These are phyloP conservation scores for Pugionium dolabratum DNA, from an alignment of 345 rosid genomes.

Conservation along the genomic window DNA sequence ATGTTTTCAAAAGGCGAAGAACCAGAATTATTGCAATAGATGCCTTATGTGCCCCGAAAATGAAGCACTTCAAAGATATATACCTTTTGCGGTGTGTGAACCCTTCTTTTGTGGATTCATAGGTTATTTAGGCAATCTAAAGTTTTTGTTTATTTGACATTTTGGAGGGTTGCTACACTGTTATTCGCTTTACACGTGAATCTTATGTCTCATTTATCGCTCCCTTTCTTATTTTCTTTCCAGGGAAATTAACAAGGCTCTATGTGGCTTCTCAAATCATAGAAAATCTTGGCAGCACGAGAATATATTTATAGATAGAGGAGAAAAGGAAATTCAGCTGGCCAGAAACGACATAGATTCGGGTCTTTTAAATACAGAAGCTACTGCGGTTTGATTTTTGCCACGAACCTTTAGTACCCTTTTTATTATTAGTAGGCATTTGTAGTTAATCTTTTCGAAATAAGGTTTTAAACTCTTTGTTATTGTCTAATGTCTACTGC, in stretches of 20 bases:
- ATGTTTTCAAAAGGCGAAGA: slow-evolving; percentile 61
- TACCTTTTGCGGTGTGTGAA: slow-evolving; percentile 67
- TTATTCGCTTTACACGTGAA: slow-evolving; percentile 3
- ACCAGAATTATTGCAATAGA: slow-evolving; percentile 80
- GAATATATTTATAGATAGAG: slow-evolving; percentile 40
- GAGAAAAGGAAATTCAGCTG: slow-evolving; percentile 34
- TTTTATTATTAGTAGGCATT: slow-evolving; percentile 1
- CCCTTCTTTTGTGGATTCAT: slow-evolving; percentile 14
- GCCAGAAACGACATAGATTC: slow-evolving; percentile 34
- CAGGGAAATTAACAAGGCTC: slow-evolving; percentile 91
- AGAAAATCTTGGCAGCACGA: slow-evolving; percentile 46
- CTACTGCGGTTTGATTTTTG: slow-evolving; percentile 27
- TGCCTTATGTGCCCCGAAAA: slow-evolving; percentile 67
- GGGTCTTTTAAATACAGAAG: slow-evolving; percentile 23
- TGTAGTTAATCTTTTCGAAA: slow-evolving; percentile 1
- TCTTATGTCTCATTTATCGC: slow-evolving; percentile 4
- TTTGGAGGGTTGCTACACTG: slow-evolving; percentile 13
- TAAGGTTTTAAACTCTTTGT: background rate
- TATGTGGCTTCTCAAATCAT: slow-evolving; percentile 75
- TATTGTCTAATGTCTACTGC: slow-evolving; percentile 4
- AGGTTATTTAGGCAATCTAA: slow-evolving; percentile 26
- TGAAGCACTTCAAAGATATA: slow-evolving; percentile 53
- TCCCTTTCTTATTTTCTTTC: slow-evolving; percentile 34
- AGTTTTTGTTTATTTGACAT: slow-evolving; percentile 3
- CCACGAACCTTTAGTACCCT: slow-evolving; percentile 12